Conservation (phyloP, 306 rosid species). For the Sesbania bispinosa region DNA sequence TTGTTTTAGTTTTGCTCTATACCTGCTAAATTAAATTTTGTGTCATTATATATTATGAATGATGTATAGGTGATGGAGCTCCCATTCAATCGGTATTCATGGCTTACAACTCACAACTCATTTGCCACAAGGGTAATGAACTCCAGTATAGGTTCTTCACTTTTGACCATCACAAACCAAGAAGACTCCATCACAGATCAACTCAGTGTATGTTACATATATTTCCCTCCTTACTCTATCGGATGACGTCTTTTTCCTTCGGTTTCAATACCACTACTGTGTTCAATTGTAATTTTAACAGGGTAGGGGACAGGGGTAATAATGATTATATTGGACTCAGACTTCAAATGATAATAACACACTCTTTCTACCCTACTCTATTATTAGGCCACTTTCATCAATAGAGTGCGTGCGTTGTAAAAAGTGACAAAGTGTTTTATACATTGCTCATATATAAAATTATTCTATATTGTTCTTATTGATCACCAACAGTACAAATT, state of each 20-base stretch:
- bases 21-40: background rate
- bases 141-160: background rate
- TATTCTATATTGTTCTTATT: background rate
- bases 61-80: conserved; percentile 25
- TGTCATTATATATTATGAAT: background rate
- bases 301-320: no score
- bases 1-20: background rate
- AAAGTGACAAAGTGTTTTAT: no score
- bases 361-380: no score
- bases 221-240: background rate
- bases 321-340: no score
- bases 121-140: conserved; percentile 9
- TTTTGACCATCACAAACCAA: conserved; percentile 13
- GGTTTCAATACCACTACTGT: no score
- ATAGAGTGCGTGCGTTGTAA: no score
- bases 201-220: conserved; percentile 7
- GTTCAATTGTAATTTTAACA: no score
- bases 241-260: no score
- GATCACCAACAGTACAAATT: background rate
- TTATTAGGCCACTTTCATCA: no score
- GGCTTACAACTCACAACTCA: conserved; percentile 37
- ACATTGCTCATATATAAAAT: background rate
- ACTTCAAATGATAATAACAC: no score
- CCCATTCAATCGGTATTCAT: conserved; percentile 30
- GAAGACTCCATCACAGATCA: conserved; percentile 34